Evolutionary conservation across 2,329 filamentous ascomycete species (phyloP), one percentile per base, ranked within the genome.

Genomic region (Aspergillus terreus): DNA sequence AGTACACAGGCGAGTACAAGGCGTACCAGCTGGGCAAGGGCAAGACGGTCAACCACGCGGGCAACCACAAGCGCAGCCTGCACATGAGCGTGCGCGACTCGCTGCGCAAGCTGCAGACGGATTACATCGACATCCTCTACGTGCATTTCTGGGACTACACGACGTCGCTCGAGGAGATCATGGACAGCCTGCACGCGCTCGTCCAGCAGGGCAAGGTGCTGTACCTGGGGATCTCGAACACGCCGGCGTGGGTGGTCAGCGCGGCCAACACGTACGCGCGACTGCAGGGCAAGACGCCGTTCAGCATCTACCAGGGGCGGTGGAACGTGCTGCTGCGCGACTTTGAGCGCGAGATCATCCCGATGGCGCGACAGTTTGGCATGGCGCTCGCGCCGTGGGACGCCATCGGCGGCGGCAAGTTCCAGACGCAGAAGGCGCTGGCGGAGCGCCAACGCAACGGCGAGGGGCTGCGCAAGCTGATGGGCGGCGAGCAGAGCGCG

Each of bases 361-460:
- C 71, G 7, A 73, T 74, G 70, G 66, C 64, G 1, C 58, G 64
- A 0, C 63, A 71, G 47, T 71, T 69, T 38, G 71, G 71, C 15
- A 74, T 74, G 76, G 76, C 67, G 27, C 57, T 85, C 2, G 69
- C 75, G 0, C 82, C 84, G 0, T 88, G 82, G 82, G 83, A 81
- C 44, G 78, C 77, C 1, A 68, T 84, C 4, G 81, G 81, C 19
- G 66, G 74, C 3, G 79, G 79, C 19, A 71, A 75, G 49, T 81
- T 81, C 68, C 76, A 79, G 58, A 70, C 67, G 2, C 70, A 74
- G 9, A 73, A 78, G 54, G 71, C 78, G 51, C 57, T 76, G 32
- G 76, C 78, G 49, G 71, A 71, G 50, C 74, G 69, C 14, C 64
- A 66, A 70, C 65, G 69, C 50, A 60, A 46, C 1, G 75, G 73